These are phyloP conservation scores for Simplicillium aogashimaense DNA, from an alignment of 2,329 filamentous ascomycete genomes.

Conservation along the genomic window DNA sequence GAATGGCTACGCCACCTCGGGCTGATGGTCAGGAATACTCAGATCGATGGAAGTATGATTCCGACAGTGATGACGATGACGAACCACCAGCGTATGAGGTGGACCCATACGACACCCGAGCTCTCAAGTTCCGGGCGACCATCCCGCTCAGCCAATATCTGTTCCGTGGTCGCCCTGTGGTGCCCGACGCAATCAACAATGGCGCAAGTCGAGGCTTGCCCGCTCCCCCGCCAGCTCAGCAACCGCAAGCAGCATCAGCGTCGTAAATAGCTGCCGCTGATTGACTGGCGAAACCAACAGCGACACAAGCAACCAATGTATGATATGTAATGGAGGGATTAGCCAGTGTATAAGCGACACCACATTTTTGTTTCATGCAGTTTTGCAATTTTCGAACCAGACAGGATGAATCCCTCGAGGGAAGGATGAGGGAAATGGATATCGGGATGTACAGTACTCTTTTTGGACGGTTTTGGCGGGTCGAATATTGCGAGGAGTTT, in stretches of 20 bases:
- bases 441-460: no score
- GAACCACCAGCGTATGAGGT: constrained; percentile 65
- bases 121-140: constrained; percentile 51
- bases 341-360: constrained; percentile 5
- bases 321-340: constrained; percentile 9
- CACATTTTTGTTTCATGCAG: constrained; percentile 5
- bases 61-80: constrained; percentile 69
- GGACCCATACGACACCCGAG: constrained; percentile 56
- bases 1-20: constrained; percentile 42
- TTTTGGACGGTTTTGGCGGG: no score
- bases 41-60: constrained; percentile 80
- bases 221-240: constrained; percentile 8
- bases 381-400: no score
- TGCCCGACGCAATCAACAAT: constrained; percentile 14
- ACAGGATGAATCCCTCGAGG: no score
- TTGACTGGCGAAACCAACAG: constrained; percentile 9
- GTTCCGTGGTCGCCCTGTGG: constrained; percentile 25
- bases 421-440: no score
- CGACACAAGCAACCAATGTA: constrained; percentile 10
- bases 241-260: constrained; percentile 11
- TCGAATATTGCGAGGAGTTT: no score
- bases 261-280: not conserved
- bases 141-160: constrained; percentile 39
- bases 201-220: constrained; percentile 8
- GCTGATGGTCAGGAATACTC: constrained; percentile 32